Evolutionary conservation across 495 filamentous ascomycete species (phyloP).

Genomic region (Daldinia caldariorum): DNA sequence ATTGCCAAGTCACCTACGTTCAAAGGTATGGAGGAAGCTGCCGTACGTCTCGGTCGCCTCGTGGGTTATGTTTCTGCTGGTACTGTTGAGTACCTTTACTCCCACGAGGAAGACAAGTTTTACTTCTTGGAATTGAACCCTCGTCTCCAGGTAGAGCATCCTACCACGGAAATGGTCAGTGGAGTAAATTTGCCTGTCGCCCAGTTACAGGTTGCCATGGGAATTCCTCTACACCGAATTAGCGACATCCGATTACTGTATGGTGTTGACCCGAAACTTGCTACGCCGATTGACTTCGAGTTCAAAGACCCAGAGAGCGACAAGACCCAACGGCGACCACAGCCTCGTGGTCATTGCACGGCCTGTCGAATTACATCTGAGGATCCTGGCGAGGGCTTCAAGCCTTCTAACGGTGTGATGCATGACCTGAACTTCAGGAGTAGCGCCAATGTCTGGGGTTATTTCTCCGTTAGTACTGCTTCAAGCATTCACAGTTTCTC

Average conservation of each 20-base stretch:
- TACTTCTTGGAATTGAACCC: slow-evolving; percentile 99
- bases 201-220: slow-evolving; percentile 99
- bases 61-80: slow-evolving; percentile 99
- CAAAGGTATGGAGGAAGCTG: slow-evolving; percentile 94
- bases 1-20: slow-evolving; percentile 91
- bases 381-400: slow-evolving; percentile 99
- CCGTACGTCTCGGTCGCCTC: slow-evolving; percentile 89
- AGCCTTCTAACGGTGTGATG: slow-evolving; percentile 98
- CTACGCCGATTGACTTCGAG: slow-evolving; percentile 94
- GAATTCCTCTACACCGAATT: slow-evolving; percentile 93
- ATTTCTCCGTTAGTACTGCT: slow-evolving; percentile 97
- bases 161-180: slow-evolving; percentile 98
- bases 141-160: slow-evolving; percentile 98
- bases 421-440: slow-evolving; percentile 98
- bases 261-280: slow-evolving; percentile 87
- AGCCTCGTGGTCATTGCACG: slow-evolving; percentile 94
- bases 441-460: slow-evolving; percentile 99
- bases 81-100: slow-evolving; percentile 99
- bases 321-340: slow-evolving; percentile 85
- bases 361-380: slow-evolving; percentile 99
- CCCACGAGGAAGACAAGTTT: slow-evolving; percentile 97
- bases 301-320: slow-evolving; percentile 88
- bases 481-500: slow-evolving; percentile 99
- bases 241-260: slow-evolving; percentile 96
- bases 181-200: slow-evolving; percentile 97